Percentiles rank a stretch among this genome's conserved stretches.
phyloP scores from a whole-genome alignment of 129 eudicot species.

The Apium graveolens region DNA sequence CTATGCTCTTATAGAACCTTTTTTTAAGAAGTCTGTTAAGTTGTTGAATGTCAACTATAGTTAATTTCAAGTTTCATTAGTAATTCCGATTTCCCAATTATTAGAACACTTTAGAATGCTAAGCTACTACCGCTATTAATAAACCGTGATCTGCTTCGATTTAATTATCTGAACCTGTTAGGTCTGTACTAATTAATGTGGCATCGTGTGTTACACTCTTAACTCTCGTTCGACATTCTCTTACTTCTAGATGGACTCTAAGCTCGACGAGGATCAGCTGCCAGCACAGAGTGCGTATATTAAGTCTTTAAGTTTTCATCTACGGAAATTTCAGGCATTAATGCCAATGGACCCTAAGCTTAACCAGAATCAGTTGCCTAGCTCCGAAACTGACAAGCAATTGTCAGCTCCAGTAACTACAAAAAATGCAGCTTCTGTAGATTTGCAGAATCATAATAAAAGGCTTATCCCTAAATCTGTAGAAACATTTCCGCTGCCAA shows the following conservation, averaged over 20 bases:
- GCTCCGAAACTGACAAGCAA: not conserved
- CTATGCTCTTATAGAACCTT: no score
- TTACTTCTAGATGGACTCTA: conserved; percentile 31
- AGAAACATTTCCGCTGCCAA: not conserved
- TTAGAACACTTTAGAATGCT: no score
- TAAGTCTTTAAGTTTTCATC: no score
- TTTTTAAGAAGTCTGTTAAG: no score
- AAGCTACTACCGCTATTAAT: not conserved
- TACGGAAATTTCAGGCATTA: no score
- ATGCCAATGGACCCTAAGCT: not conserved
- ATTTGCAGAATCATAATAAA: not conserved
- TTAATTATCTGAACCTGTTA: not conserved
- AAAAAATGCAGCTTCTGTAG: not conserved
- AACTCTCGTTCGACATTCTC: not conserved
- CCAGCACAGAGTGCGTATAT: not conserved
- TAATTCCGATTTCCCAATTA: no score
- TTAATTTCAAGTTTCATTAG: not conserved
- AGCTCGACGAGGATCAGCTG: not conserved
- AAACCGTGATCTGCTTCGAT: not conserved
- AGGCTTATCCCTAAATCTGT: not conserved
- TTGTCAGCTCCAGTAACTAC: not conserved
- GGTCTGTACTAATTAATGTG: not conserved
- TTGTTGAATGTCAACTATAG: no score
- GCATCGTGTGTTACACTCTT: not conserved
- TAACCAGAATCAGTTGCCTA: not conserved